phyloP scores from a whole-genome alignment of 441 rosid species.

The Populus tomentosa region DNA sequence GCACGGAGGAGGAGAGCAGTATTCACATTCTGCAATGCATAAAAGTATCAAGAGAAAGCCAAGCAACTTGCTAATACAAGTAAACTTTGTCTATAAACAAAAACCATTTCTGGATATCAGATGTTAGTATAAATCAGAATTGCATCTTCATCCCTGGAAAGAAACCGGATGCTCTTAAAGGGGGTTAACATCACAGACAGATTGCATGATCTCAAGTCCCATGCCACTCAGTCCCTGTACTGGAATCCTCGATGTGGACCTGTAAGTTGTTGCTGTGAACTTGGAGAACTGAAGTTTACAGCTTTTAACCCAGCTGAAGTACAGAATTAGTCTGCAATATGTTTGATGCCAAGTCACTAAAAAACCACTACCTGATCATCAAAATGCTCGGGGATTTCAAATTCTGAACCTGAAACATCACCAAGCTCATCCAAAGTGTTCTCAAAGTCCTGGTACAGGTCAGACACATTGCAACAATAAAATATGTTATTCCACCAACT shows the following conservation, averaged over 20 bases:
- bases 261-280: conserved; percentile 25
- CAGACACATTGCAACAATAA: neutral
- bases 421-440: conserved; percentile 44
- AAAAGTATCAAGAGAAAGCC: neutral
- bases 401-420: conserved; percentile 43
- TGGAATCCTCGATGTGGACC: conserved; percentile 34
- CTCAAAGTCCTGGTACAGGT: conserved; percentile 34
- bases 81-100: conserved; percentile 14
- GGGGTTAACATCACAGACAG: neutral
- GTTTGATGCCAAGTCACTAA: conserved; percentile 16
- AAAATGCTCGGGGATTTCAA: conserved; percentile 45
- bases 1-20: too few species aligned
- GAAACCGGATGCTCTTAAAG: neutral
- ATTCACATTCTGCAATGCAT: too few species aligned
- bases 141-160: conserved; percentile 8
- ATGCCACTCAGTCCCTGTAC: conserved; percentile 5
- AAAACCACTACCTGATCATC: conserved; percentile 42
- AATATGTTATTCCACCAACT: neutral
- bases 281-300: conserved; percentile 16
- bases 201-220: conserved; percentile 8
- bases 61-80: neutral
- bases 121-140: conserved; percentile 25
- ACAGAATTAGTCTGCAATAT: conserved; percentile 13
- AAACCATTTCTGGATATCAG: conserved; percentile 10
- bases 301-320: conserved; percentile 16